Evolutionary conservation across 192 early-diverging fungal genomes (phyloP).

Genomic region (Coemansia sp.): DNA sequence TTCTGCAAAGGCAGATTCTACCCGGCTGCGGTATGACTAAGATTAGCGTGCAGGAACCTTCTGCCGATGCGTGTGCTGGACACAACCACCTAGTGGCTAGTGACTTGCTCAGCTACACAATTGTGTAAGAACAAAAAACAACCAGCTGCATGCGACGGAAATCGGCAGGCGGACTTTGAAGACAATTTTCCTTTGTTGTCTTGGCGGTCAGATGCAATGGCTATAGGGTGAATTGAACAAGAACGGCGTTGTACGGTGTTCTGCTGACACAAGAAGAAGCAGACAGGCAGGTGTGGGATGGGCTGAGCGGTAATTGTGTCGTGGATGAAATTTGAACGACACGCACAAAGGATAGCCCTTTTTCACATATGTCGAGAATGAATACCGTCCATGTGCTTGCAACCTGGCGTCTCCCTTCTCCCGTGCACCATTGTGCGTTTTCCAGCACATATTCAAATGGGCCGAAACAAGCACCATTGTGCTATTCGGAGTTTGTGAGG

Average conservation of each 20-base stretch:
- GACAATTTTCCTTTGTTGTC: neutral
- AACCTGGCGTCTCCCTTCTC: neutral
- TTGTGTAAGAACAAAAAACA: neutral
- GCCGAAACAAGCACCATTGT: neutral
- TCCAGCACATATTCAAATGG: neutral
- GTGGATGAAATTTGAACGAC: neutral
- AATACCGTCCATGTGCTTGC: neutral
- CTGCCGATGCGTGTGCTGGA: neutral
- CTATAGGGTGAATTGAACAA: neutral
- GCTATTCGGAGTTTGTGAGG: neutral
- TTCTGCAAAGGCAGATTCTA: slow-evolving; percentile 39
- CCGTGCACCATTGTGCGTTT: slow-evolving; percentile 4
- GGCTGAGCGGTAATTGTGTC: neutral
- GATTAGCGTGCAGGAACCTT: neutral
- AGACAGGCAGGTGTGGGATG: neutral
- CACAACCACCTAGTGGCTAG: neutral
- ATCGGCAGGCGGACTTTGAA: slow-evolving; percentile 1
- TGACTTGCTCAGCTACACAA: neutral
- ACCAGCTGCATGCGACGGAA: slow-evolving; percentile 1
- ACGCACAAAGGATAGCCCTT: neutral
- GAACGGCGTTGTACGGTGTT: neutral
- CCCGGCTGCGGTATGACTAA: slow-evolving; percentile 13
- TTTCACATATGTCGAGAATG: neutral
- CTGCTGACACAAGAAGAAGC: neutral
- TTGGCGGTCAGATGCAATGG: neutral